A percentile compares a stretch with the other conserved stretches of the same genome.
Evolutionary conservation across 1,284 basidiomycete genomes (phyloP).

Genomic region (Mycena citricolor): DNA sequence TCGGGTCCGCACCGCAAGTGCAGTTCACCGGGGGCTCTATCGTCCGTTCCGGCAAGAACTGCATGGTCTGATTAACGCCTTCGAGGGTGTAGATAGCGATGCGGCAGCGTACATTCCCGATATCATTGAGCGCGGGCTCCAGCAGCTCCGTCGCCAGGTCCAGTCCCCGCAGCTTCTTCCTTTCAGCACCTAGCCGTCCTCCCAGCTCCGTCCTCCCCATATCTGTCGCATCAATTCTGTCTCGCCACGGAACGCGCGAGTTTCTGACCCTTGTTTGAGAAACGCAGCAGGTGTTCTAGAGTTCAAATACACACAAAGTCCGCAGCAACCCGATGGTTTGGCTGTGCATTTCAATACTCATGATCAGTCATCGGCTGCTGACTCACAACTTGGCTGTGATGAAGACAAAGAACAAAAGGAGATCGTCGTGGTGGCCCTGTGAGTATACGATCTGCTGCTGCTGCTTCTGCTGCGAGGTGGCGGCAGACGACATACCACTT

Average conservation of each 20-base stretch:
- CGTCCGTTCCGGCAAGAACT: too few relatives aligned
- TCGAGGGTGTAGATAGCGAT: too few relatives aligned
- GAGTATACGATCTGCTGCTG: constrained; percentile 27
- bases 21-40: too few relatives aligned
- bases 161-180: too few relatives aligned
- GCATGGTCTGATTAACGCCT: too few relatives aligned
- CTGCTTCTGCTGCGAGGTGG: not conserved
- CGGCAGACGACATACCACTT: constrained; percentile 29
- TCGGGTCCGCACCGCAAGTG: too few relatives aligned
- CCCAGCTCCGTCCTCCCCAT: constrained; percentile 17
- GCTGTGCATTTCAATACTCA: constrained; percentile 4
- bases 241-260: constrained; percentile 14
- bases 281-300: not conserved
- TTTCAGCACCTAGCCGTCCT: too few relatives aligned
- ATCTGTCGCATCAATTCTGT: constrained; percentile 17
- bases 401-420: constrained; percentile 48
- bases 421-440: constrained; percentile 33
- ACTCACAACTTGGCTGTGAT: constrained; percentile 50
- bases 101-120: too few relatives aligned
- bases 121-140: too few relatives aligned
- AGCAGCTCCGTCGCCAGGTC: too few relatives aligned
- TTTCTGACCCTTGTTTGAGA: constrained; percentile 9
- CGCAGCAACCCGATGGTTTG: constrained; percentile 22
- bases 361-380: not conserved
- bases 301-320: constrained; percentile 11